Percentiles rank a stretch among this genome's conserved stretches.
Conservation (phyloP, 768 basidiomycete species). For the Gloeopeniophorella convolvens region DNA sequence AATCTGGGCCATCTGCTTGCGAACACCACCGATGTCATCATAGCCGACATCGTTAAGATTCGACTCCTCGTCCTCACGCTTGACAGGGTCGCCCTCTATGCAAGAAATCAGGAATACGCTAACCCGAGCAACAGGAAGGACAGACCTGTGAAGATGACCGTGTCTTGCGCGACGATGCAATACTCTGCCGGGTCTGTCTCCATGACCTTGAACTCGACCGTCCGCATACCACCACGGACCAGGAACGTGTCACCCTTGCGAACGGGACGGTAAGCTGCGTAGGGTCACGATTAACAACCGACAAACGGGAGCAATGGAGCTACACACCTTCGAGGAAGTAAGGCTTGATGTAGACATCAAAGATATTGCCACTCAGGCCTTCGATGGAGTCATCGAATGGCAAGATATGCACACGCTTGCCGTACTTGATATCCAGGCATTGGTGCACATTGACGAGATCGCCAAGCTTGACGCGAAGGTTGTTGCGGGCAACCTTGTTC, state of each 20-base stretch:
- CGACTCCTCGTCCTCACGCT: conserved; percentile 97
- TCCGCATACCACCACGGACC: conserved; percentile 96
- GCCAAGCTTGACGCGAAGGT: conserved; percentile 94
- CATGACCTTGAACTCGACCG: conserved; percentile 98
- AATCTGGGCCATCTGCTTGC: conserved; percentile 99
- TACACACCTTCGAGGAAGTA: conserved; percentile 91
- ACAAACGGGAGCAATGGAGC: background rate
- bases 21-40: conserved; percentile 98
- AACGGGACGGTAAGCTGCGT: conserved; percentile 67
- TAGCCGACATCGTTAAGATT: conserved; percentile 97
- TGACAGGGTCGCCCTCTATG: conserved; percentile 94
- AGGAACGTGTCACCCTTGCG: conserved; percentile 99
- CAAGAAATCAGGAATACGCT: conserved; percentile 14
- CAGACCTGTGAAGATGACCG: conserved; percentile 87
- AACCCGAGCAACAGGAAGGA: background rate
- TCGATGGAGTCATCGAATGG: conserved; percentile 99
- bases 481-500: conserved; percentile 99
- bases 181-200: conserved; percentile 98
- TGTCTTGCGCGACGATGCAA: conserved; percentile 99
- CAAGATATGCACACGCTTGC: conserved; percentile 92
- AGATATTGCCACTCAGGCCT: conserved; percentile 96
- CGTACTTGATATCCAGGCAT: conserved; percentile 97
- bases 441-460: conserved; percentile 95
- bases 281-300: conserved; percentile 1
- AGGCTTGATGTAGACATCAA: conserved; percentile 97